Conservation (phyloP, 129 eudicot genomes). For the carrot (Daucus carota) region DNA sequence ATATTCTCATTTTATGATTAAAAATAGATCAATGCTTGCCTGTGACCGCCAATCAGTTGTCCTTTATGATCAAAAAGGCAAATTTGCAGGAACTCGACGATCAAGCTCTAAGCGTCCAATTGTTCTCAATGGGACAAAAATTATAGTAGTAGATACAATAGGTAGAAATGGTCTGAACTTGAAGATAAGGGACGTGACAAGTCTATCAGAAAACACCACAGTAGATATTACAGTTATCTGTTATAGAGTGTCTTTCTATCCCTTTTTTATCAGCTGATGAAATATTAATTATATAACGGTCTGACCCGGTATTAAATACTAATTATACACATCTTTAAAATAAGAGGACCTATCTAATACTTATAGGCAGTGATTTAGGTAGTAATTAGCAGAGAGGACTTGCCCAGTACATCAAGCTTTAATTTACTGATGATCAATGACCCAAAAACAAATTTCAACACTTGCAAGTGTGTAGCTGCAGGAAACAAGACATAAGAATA, state of each 20-base stretch:
- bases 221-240: not conserved
- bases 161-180: slow-evolving; percentile 95
- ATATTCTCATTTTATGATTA: not conserved
- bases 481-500: no score
- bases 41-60: slow-evolving; percentile 93
- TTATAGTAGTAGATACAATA: slow-evolving; percentile 73
- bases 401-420: no score
- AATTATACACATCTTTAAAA: no score
- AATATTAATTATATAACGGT: slow-evolving; percentile 30
- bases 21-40: slow-evolving; percentile 89
- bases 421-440: no score
- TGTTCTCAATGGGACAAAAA: slow-evolving; percentile 73
- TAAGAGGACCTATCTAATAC: no score
- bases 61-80: slow-evolving; percentile 88
- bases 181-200: slow-evolving; percentile 40
- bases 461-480: no score
- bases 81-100: slow-evolving; percentile 83
- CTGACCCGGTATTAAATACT: no score
- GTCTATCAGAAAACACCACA: slow-evolving; percentile 4
- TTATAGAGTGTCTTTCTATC: not conserved
- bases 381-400: no score
- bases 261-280: slow-evolving; percentile 10
- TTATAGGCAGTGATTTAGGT: no score
- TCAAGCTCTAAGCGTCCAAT: slow-evolving; percentile 90
- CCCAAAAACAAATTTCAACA: no score